phyloP scores from a whole-genome alignment of 768 basidiomycete genomes.

The Tricholoma hemisulphureum region DNA sequence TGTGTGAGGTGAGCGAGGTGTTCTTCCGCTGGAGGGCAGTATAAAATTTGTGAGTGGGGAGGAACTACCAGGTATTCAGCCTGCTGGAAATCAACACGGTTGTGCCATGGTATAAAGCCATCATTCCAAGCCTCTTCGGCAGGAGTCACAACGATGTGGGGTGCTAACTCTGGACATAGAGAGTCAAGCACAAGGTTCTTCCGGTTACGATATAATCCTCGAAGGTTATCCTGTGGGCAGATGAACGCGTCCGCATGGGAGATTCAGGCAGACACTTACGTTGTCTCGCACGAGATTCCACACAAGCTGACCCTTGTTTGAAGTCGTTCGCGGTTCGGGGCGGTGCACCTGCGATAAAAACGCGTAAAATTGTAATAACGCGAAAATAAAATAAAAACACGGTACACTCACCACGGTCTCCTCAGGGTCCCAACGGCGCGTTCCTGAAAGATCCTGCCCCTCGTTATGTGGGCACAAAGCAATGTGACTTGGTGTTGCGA shows the following conservation, averaged over 20 bases:
- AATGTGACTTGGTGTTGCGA: slow-evolving; percentile 2
- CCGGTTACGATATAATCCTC: slow-evolving; percentile 22
- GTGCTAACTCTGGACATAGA: slow-evolving; percentile 33
- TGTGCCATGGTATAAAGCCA: slow-evolving; percentile 32
- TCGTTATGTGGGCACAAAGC: slow-evolving; percentile 10
- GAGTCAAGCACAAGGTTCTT: slow-evolving; percentile 48
- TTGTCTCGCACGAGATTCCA: slow-evolving; percentile 15
- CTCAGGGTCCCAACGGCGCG: slow-evolving; percentile 7
- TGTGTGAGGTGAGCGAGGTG: not conserved
- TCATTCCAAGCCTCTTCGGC: slow-evolving; percentile 38
- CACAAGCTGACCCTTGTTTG: not conserved
- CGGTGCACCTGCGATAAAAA: not conserved
- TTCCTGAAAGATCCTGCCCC: not conserved
- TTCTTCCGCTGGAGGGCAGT: slow-evolving; percentile 3
- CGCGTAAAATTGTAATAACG: not conserved
- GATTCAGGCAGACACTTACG: slow-evolving; percentile 5
- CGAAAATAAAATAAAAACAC: not conserved
- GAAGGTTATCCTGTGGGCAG: slow-evolving; percentile 25
- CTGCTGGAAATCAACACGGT: slow-evolving; percentile 38
- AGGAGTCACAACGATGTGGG: slow-evolving; percentile 56
- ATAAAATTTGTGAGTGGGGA: slow-evolving; percentile 16
- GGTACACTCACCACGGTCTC: slow-evolving; percentile 6
- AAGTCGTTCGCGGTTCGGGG: not conserved
- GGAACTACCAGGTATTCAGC: slow-evolving; percentile 35
- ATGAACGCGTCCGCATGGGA: not conserved